Percentiles rank a stretch among this genome's conserved stretches.
phyloP scores from a whole-genome alignment of 106 monocot species.

The Allium cepa region DNA sequence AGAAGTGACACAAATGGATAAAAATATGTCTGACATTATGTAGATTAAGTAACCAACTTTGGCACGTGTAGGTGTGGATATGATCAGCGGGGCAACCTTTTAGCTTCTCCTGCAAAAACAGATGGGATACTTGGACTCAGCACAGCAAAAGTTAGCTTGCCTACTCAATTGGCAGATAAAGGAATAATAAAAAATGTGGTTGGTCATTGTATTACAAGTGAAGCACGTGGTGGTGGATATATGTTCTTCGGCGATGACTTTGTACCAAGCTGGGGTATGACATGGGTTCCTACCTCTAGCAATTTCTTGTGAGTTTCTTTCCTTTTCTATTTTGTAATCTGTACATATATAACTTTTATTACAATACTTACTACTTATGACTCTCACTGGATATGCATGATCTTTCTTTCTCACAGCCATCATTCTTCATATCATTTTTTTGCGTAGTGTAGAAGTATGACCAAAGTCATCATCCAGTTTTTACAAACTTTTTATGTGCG shows the following conservation, averaged over 20 bases:
- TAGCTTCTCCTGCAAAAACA: constrained; percentile 70
- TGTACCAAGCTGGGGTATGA: constrained; percentile 78
- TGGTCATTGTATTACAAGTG: constrained; percentile 68
- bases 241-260: constrained; percentile 88
- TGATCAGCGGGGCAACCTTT: constrained; percentile 81
- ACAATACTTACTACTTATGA: not conserved
- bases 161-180: constrained; percentile 66
- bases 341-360: too few species aligned
- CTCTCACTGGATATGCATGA: not conserved
- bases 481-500: not conserved
- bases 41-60: too few species aligned
- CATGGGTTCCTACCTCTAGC: constrained; percentile 46
- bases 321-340: not conserved
- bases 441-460: too few species aligned
- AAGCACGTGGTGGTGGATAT: constrained; percentile 50
- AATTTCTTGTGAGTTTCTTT: constrained; percentile 38
- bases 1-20: too few species aligned
- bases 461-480: not conserved
- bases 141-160: constrained; percentile 52
- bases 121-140: constrained; percentile 89
- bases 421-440: too few species aligned
- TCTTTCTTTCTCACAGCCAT: not conserved
- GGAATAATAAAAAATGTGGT: constrained; percentile 66
- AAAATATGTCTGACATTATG: too few species aligned
- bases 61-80: constrained; percentile 62